Conservation (phyloP, 2,329 filamentous ascomycete genomes). For the Neopestalotiopsis sp. region DNA sequence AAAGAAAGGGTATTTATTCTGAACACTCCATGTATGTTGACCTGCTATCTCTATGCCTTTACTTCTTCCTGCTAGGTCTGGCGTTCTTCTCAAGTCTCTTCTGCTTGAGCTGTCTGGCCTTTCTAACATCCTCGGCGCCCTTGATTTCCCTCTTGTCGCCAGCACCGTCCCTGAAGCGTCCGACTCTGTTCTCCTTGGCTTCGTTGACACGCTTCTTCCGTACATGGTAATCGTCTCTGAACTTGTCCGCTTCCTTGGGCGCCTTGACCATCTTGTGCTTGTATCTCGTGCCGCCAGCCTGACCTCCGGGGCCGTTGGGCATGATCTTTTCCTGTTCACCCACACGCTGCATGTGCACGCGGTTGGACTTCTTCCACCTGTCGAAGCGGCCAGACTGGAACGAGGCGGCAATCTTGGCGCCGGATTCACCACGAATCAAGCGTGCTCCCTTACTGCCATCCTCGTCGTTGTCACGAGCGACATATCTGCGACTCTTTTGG, state of each 20-base stretch:
- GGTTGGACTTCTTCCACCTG: constrained; percentile 86
- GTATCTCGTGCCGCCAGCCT: constrained; percentile 63
- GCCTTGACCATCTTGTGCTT: constrained; percentile 88
- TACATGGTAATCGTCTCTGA: constrained; percentile 85
- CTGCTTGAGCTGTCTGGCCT: constrained; percentile 79
- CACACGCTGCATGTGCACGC: constrained; percentile 78
- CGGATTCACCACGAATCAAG: constrained; percentile 87
- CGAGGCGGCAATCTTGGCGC: constrained; percentile 92
- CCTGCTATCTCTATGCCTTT: constrained; percentile 17
- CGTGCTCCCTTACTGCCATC: constrained; percentile 79
- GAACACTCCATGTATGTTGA: background rate
- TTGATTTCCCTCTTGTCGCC: constrained; percentile 76
- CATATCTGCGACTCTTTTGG: constrained; percentile 95
- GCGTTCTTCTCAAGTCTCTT: constrained; percentile 86
- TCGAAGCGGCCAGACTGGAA: constrained; percentile 96
- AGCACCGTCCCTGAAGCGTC: constrained; percentile 73
- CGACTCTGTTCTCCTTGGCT: constrained; percentile 83
- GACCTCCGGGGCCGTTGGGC: constrained; percentile 36
- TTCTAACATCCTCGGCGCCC: constrained; percentile 83
- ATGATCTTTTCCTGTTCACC: constrained; percentile 76
- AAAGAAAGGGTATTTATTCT: background rate
- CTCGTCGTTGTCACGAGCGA: constrained; percentile 88
- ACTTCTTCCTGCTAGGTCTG: constrained; percentile 55
- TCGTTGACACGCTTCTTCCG: constrained; percentile 90
- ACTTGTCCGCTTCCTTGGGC: constrained; percentile 93